Base-by-base conservation (phyloP, 345 rosid species). In the Salix arbutifolia region DNA sequence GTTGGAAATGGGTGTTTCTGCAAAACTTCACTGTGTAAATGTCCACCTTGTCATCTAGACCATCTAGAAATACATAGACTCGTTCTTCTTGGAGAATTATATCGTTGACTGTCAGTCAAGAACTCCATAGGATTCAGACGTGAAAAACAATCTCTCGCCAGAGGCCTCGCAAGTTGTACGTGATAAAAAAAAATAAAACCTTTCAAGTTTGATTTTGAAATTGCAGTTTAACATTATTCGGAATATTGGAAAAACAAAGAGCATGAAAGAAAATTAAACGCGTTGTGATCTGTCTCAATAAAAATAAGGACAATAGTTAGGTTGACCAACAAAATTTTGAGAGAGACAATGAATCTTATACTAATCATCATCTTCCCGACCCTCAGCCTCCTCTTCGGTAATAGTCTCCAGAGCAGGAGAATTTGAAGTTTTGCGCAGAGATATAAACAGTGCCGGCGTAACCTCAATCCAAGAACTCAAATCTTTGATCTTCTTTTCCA, bases 381-480 rank as follows among this genome's bases (percentile, higher is more conserved):
- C 86, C 56, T 84, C 88, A 1, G 48, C 69, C 33, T 83, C 90
- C 40, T 80, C 89, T 72, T 89, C 92, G 26, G 53, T 16, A n/a
- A 89, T 89, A 2, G 90, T 87, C 86, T 84, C 89, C 65, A 89
- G 52, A 1, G 2, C 71, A 2, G 88, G 85, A 26, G 70, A 62
- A 61, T 33, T 78, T 5, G 85, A 83, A 35, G 73, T 61, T 74
- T 69, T 84, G 65, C n/a, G 73, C 12, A 69, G 60, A n/a, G 79
- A 77, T 48, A 84, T 30, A 58, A 87, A n/a, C 21, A 76, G 81
- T 7, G 85, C 75, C 0, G 87, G 89, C 16, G 84, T 87, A 8
- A 84, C 82, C 68, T 87, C 90, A 65, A 69, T 52, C 87, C 86
- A 85, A 40, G 70, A 76, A 48, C 79, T 68, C 84, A 78, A 56